These are phyloP conservation scores for Populus ilicifolia DNA, from an alignment of 345 rosid species.

Conservation along the genomic window DNA sequence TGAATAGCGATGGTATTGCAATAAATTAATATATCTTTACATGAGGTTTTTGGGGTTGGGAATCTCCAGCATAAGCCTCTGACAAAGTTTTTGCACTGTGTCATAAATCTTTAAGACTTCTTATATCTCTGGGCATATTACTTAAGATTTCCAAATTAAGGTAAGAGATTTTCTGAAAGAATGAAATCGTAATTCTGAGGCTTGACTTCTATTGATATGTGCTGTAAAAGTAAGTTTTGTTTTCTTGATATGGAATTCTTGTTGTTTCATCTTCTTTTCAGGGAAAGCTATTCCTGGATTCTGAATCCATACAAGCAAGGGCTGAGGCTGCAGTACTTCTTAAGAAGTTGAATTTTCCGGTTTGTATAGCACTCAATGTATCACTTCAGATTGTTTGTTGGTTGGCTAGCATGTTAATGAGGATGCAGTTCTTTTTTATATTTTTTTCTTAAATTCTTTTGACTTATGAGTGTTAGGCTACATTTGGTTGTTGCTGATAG, in stretches of 20 bases:
- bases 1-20: not conserved
- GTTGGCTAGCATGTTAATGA: not conserved
- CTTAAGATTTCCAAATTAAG: not conserved
- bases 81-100: not conserved
- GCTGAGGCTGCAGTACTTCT: slow-evolving; percentile 98
- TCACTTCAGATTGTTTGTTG: slow-evolving; percentile 11
- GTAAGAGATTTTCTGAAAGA: not conserved
- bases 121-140: not conserved
- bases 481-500: not conserved
- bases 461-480: not conserved
- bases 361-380: slow-evolving; percentile 38
- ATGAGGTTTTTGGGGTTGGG: not conserved
- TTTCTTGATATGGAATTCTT: slow-evolving; percentile 2
- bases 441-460: not conserved
- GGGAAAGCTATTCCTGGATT: slow-evolving; percentile 85
- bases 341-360: slow-evolving; percentile 91
- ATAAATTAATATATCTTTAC: not conserved
- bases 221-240: not conserved
- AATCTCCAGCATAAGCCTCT: not conserved
- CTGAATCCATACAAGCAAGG: slow-evolving; percentile 90
- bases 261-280: slow-evolving; percentile 26
- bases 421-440: not conserved
- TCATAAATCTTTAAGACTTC: not conserved
- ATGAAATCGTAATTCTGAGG: not conserved
- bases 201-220: not conserved